Conservation (phyloP, 1,284 basidiomycete species). For the Heterobasidion annosum region DNA sequence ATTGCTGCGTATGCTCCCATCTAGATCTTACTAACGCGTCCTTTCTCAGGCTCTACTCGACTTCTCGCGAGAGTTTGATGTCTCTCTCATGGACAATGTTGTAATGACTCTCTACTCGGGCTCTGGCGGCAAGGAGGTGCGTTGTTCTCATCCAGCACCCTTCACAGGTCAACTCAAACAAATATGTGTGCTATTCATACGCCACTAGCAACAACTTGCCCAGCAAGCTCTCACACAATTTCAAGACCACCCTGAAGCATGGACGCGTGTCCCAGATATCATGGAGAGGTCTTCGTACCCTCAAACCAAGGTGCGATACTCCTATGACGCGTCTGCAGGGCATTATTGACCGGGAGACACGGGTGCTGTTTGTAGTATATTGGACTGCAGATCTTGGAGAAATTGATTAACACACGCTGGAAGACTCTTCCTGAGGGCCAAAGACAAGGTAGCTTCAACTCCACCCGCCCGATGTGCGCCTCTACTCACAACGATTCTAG, state of each 20-base stretch:
- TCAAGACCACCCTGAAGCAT: conserved; percentile 96
- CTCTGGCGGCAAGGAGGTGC: conserved; percentile 59
- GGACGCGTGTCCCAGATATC: conserved; percentile 95
- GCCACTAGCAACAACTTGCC: conserved; percentile 76
- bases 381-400: conserved; percentile 91
- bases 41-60: conserved; percentile 67
- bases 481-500: conserved; percentile 27
- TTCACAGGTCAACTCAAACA: not conserved
- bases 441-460: conserved; percentile 55
- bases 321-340: not conserved
- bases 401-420: conserved; percentile 92
- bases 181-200: not conserved
- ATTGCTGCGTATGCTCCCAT: not conserved
- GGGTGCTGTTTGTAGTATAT: conserved; percentile 63
- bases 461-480: not conserved
- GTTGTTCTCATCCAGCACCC: conserved; percentile 13
- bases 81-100: conserved; percentile 78
- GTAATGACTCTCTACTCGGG: conserved; percentile 80
- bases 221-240: conserved; percentile 91
- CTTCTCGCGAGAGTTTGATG: conserved; percentile 82
- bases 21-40: not conserved
- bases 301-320: conserved; percentile 76
- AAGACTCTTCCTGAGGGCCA: conserved; percentile 94
- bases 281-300: conserved; percentile 80
- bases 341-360: not conserved